A percentile compares a stretch with the other conserved stretches of the same genome.
Evolutionary conservation across 2,329 filamentous ascomycete species (phyloP).

Genomic region (Pseudocercospora pini-densiflorae): DNA sequence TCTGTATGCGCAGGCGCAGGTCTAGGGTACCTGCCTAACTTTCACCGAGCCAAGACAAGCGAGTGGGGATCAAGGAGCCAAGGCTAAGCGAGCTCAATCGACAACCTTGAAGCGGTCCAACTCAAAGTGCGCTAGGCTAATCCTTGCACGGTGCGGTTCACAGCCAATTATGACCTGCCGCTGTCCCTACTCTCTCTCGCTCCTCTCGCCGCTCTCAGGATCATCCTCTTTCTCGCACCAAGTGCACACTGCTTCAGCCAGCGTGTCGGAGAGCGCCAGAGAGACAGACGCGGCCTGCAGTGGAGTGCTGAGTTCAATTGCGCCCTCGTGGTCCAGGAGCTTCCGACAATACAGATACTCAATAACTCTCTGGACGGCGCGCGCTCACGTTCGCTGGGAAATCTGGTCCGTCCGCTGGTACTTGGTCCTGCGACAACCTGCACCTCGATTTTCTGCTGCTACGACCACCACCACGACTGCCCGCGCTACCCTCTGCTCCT

Average conservation of each 20-base stretch:
- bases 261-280: constrained; percentile 2
- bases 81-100: background rate
- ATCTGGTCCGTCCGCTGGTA: background rate
- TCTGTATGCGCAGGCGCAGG: too few species aligned
- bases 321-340: background rate
- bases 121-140: background rate
- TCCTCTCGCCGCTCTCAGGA: background rate
- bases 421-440: background rate
- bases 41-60: background rate
- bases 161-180: background rate
- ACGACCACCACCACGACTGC: background rate
- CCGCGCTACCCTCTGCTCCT: background rate
- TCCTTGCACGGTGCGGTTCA: background rate
- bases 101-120: background rate
- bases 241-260: background rate
- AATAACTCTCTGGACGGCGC: background rate
- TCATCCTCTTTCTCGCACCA: background rate
- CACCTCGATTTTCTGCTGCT: background rate
- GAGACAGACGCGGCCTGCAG: background rate
- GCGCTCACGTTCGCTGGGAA: background rate
- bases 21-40: background rate
- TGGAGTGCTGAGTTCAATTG: constrained; percentile 1
- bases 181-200: background rate
- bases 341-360: background rate
- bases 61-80: background rate